These are phyloP conservation scores for Arxiozyma slooffiae DNA, from an alignment of 1,139 yeast genomes.

Conservation along the genomic window DNA sequence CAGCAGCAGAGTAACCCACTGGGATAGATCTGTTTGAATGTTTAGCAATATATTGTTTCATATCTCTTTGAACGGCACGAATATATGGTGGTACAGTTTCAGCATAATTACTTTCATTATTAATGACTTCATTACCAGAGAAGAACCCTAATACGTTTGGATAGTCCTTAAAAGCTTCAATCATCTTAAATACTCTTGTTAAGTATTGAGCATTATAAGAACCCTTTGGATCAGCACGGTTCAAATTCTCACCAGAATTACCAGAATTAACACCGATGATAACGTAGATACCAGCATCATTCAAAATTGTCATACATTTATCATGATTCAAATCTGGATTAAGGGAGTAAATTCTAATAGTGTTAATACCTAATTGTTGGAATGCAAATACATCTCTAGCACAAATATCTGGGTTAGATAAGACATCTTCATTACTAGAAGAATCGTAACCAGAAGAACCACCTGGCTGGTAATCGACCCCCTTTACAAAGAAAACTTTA, in stretches of 20 bases:
- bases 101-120: constrained; percentile 64
- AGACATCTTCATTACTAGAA: constrained; percentile 44
- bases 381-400: constrained; percentile 72
- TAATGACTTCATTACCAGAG: constrained; percentile 88
- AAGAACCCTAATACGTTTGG: constrained; percentile 85
- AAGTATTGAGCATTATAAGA: constrained; percentile 60
- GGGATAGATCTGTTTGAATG: constrained; percentile 69
- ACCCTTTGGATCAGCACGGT: constrained; percentile 64
- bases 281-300: constrained; percentile 82
- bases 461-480: constrained; percentile 67
- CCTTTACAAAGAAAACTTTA: constrained; percentile 43
- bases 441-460: constrained; percentile 52
- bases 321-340: constrained; percentile 76
- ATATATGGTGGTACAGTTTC: constrained; percentile 52
- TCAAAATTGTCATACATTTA: constrained; percentile 76
- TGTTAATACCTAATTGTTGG: constrained; percentile 69
- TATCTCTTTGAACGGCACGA: constrained; percentile 86
- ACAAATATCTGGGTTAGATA: constrained; percentile 63
- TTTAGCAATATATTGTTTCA: constrained; percentile 65
- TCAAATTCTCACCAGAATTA: constrained; percentile 48
- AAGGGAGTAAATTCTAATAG: constrained; percentile 59
- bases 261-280: constrained; percentile 85
- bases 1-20: constrained; percentile 91
- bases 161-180: constrained; percentile 74
- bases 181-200: constrained; percentile 66